A percentile compares a stretch with the other conserved stretches of the same genome.
Conservation (phyloP, 148 eudicot species). For the Gaultheria prostrata region DNA sequence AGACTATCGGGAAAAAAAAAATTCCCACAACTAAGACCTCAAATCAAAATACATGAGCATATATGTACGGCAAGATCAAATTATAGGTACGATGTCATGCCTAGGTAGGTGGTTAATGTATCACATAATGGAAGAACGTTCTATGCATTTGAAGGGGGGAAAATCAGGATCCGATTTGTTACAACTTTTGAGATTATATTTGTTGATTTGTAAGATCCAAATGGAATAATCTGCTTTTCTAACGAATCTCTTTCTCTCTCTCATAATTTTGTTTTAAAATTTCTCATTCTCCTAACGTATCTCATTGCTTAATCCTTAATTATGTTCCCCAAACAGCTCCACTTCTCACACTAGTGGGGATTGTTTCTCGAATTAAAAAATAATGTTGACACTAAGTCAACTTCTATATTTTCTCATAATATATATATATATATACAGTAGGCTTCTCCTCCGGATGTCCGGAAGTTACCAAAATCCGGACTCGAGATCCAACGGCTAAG, state of each 20-base stretch:
- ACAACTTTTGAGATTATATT: conserved; percentile 12
- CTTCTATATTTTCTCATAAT: neutral
- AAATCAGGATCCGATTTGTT: conserved; percentile 14
- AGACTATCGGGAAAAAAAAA: no score
- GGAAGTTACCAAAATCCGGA: no score
- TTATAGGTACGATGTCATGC: neutral
- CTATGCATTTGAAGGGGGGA: neutral
- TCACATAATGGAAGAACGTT: neutral
- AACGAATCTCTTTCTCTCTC: neutral
- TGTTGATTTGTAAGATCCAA: conserved; percentile 1
- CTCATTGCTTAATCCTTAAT: neutral
- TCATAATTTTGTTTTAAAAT: neutral
- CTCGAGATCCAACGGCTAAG: no score
- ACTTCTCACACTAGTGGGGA: neutral
- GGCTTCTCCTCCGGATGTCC: no score
- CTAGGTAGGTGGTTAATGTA: neutral
- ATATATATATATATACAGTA: no score
- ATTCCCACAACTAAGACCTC: no score
- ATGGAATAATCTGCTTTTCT: conserved; percentile 12
- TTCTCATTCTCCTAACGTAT: neutral
- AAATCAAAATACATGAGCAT: neutral
- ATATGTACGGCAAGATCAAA: neutral
- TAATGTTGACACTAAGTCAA: neutral
- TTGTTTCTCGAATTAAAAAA: neutral
- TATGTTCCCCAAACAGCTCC: neutral